A percentile compares a stretch with the other conserved stretches of the same genome.
Evolutionary conservation across 73 alveolate species (phyloP).

Genomic region (Paramecium caudatum): DNA sequence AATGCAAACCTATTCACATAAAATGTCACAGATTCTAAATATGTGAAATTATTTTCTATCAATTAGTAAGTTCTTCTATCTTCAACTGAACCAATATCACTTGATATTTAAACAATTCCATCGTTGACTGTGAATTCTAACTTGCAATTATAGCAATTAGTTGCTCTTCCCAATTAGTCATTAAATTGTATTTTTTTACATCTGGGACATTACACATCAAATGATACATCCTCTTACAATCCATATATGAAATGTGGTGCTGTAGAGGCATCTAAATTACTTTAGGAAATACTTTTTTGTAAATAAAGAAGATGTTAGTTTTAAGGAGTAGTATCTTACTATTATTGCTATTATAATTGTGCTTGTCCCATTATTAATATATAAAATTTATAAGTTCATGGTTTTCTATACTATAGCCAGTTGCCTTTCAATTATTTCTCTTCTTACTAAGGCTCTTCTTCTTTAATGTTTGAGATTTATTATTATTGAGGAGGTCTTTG

Average conservation of each 20-base stretch:
- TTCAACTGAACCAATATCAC: neutral
- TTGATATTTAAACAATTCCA: neutral
- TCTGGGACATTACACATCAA: constrained; percentile 8
- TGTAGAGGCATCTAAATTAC: constrained; percentile 12
- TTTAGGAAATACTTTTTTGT: neutral
- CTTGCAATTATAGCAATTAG: constrained; percentile 29
- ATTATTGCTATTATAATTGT: neutral
- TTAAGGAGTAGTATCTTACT: neutral
- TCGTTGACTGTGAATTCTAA: constrained; percentile 29
- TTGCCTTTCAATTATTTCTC: neutral
- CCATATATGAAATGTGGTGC: neutral
- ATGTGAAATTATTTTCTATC: neutral
- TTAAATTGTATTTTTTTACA: constrained; percentile 1
- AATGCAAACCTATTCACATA: constrained; percentile 22
- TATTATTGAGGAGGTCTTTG: neutral
- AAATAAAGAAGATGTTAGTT: constrained; percentile 4
- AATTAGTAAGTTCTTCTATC: neutral
- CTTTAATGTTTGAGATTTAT: neutral
- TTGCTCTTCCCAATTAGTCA: constrained; percentile 50
- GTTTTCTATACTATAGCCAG: constrained; percentile 8
- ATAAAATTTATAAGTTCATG: constrained; percentile 19
- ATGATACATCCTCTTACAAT: neutral
- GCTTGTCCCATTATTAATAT: constrained; percentile 32
- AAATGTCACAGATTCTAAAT: constrained; percentile 1
- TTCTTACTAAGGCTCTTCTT: constrained; percentile 48